Percentiles rank a stretch among this genome's conserved stretches.
Evolutionary conservation across 2,329 filamentous ascomycete species (phyloP).

Genomic region (Davidsoniella virescens): DNA sequence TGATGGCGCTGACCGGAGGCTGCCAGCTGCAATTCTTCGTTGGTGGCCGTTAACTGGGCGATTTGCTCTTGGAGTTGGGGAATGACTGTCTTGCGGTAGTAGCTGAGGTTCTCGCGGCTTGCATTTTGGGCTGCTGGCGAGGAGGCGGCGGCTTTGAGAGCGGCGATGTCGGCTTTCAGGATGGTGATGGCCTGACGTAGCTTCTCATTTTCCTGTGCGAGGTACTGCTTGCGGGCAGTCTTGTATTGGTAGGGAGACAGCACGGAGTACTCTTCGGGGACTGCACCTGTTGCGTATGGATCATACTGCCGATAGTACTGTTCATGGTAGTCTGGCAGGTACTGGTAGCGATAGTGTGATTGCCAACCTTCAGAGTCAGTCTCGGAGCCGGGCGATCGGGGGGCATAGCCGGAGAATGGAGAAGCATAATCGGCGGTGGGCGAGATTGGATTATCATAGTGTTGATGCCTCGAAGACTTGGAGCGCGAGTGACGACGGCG

Average conservation of each 20-base stretch:
- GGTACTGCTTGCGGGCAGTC: background rate
- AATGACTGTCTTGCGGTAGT: background rate
- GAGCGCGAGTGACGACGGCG: background rate
- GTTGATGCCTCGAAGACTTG: background rate
- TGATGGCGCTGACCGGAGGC: background rate
- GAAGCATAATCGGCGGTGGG: background rate
- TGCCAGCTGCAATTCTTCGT: background rate
- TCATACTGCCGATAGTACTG: background rate
- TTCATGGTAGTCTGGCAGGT: background rate
- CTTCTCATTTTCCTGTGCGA: background rate
- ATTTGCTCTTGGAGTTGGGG: slow-evolving; percentile 1
- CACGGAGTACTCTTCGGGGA: no score
- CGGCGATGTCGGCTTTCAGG: background rate
- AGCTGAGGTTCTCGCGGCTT: background rate
- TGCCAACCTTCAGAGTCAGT: background rate
- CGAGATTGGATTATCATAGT: background rate
- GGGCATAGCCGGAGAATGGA: background rate
- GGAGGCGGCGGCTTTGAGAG: background rate
- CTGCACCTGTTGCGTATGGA: no score
- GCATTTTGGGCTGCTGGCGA: background rate
- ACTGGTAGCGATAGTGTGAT: background rate
- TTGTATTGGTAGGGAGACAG: background rate
- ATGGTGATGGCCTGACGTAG: background rate
- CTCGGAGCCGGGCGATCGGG: no score
- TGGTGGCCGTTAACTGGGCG: background rate